Conservation (phyloP, 2,329 filamentous ascomycete genomes). For the Cryphonectria carpinicola region DNA sequence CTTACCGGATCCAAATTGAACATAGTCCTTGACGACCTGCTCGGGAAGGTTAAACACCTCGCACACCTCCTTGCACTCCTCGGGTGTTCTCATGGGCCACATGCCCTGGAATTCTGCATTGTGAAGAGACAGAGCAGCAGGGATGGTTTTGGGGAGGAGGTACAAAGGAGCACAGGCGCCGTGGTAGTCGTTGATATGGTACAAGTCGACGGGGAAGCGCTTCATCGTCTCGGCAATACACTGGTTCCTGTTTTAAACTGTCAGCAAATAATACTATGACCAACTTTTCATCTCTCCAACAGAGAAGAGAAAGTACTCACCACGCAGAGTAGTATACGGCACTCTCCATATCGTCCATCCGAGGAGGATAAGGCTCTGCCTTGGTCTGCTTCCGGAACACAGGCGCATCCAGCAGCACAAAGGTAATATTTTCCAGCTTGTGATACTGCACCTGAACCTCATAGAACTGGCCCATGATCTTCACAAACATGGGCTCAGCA, state of each 20-base stretch:
- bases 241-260: conserved; percentile 63
- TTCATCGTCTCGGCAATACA: conserved; percentile 67
- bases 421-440: conserved; percentile 67
- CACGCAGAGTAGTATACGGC: conserved; percentile 72
- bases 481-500: conserved; percentile 65
- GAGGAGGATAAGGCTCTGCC: conserved; percentile 64
- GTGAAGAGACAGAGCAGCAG: conserved; percentile 65
- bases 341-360: conserved; percentile 70
- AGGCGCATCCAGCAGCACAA: conserved; percentile 68
- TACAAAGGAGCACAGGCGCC: conserved; percentile 60
- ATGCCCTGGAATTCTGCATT: conserved; percentile 71
- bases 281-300: no score
- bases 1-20: conserved; percentile 62
- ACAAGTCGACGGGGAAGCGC: conserved; percentile 54
- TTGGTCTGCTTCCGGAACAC: conserved; percentile 67
- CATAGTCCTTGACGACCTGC: conserved; percentile 60
- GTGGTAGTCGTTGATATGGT: conserved; percentile 45
- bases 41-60: conserved; percentile 63
- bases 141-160: conserved; percentile 62
- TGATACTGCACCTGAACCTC: conserved; percentile 69
- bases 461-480: conserved; percentile 63
- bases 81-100: conserved; percentile 66
- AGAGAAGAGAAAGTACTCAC: conserved; percentile 35
- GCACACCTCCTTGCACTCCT: conserved; percentile 65
- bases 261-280: neutral